Base-by-base conservation (phyloP, 208 protist species). In the Acanthamoeba triangularis region DNA sequence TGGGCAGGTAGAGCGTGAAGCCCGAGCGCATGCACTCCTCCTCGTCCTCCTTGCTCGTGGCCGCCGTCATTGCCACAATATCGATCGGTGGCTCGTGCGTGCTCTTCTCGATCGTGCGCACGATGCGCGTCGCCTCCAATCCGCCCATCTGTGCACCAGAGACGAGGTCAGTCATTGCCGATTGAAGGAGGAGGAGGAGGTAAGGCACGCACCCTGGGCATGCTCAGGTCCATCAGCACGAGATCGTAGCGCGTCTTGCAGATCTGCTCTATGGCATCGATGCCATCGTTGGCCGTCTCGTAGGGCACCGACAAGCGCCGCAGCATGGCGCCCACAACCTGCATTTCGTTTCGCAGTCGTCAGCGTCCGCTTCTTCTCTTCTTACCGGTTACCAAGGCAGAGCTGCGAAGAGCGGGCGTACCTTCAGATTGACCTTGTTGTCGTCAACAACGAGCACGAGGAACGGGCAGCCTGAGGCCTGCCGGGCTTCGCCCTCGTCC, bases 171-270 rank as follows among this genome's bases (percentile, higher is more conserved):
- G 30, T 30, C 25, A 28, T 7, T 74, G 25, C 28, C n/a, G 33
- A n/a, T 23, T 30, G n/a, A n/a, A n/a, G n/a, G n/a, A n/a, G n/a
- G n/a, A 37, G 63, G 6, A 72, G 63, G 18, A 37, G 63, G 23
- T 25, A 4, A 49, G 37, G 3, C 3, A 52, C 74, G 30, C 49
- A 82, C 74, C 37, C 47, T 41, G 33, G 95, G 95, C 95, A 96
- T 96, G 47, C 47, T 54, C 7, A 96, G 41, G 90, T 96, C 95
- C 95, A 96, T 96, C 25, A 94, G 88, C 37, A 96, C 94, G 35
- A 96, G 37, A 33, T 95, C 87, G 72, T 85, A 96, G 6, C 11
- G 25, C 61, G n/a, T 52, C 92, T 76, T 14, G 18, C 37, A 37
- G 76, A 72, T 63, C 25, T 11, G 23, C 44, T 96, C 91, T 35